Conservation (phyloP, 768 basidiomycete species). For the Thelephora aurantiotincta region DNA sequence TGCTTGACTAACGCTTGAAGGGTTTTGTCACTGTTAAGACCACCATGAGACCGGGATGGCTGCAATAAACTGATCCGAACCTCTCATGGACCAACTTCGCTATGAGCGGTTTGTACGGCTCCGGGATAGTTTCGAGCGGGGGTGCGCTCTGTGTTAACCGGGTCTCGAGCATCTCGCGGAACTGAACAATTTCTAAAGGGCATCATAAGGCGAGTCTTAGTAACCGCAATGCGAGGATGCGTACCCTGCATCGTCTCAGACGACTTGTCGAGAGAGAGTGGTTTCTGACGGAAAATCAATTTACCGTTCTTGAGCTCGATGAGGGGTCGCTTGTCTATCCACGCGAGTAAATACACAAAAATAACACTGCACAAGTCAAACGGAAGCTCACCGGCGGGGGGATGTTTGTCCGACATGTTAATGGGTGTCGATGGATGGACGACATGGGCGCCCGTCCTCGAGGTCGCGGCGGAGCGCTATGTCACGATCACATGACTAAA, state of each 20-base stretch:
- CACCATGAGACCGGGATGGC: neutral
- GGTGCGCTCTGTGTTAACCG: constrained; percentile 30
- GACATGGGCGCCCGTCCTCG: too few relatives aligned
- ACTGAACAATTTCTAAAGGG: constrained; percentile 57
- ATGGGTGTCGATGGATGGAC: too few relatives aligned
- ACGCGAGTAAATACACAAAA: neutral
- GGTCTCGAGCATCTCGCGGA: constrained; percentile 56
- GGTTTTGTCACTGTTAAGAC: constrained; percentile 52
- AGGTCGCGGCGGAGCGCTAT: too few relatives aligned
- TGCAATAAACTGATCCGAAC: constrained; percentile 23
- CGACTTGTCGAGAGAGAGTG: constrained; percentile 58
- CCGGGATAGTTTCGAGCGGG: constrained; percentile 46
- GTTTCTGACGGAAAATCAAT: constrained; percentile 63
- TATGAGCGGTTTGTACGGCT: constrained; percentile 58
- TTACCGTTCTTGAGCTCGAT: constrained; percentile 69
- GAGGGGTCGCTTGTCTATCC: constrained; percentile 25
- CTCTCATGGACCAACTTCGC: constrained; percentile 81
- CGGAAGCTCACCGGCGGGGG: too few relatives aligned
- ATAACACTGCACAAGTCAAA: too few relatives aligned
- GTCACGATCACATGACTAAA: too few relatives aligned
- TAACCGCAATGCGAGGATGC: constrained; percentile 7
- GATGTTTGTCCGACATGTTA: too few relatives aligned
- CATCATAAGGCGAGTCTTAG: neutral
- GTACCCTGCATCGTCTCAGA: constrained; percentile 74
- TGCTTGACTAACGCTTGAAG: constrained; percentile 47